Evolutionary conservation across 257 asterid species (phyloP), one percentile per base, ranked within the genome.

Genomic region (Penstemon barbatus): DNA sequence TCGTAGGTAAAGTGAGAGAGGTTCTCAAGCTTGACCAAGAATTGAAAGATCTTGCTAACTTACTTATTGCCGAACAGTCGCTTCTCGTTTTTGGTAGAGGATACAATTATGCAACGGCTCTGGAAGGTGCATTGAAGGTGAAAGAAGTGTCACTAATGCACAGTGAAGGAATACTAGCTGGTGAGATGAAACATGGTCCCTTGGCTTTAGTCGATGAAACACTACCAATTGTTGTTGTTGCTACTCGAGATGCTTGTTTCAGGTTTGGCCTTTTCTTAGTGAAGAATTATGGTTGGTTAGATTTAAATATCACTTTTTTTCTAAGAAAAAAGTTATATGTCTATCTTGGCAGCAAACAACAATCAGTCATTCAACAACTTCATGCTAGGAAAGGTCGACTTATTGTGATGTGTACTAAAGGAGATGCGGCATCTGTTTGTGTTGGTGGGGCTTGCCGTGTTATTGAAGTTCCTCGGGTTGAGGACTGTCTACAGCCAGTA

Each of bases 181-280:
- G 99, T 57, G 99, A 93, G 82, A 93, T 93, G 99, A 93, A 93
- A 74, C 99, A 93, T 41, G 99, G 99, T 11, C 99, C 97, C 36
- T 79, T 93, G 82, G 99, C 99, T 77, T 77, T 93, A 75, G 99
- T 93, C 6, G 99, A 93, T 65, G 96, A 93, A 57, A 93, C 83
- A 76, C 96, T 93, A 65, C 96, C 99, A 7, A 89, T 91, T 46
- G 80, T 93, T 46, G 99, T 93, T 38, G 81, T 93, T 71, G 99
- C 99, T 62, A 90, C 99, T 33, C 99, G 87, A 61, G 97, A 93
- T 74, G 79, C 86, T 78, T 93, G 99, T 82, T 94, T 91, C 91
- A 89, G 97, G 97, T 94, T 25, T 58, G 46, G 82, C 60, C 45
- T 55, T 45, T 40, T 63, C 51, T 13, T 40, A 6, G 38, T 57